Evolutionary conservation across 768 basidiomycete species (phyloP), one percentile per base, ranked within the genome.

Genomic region (Lentinus brumalis): DNA sequence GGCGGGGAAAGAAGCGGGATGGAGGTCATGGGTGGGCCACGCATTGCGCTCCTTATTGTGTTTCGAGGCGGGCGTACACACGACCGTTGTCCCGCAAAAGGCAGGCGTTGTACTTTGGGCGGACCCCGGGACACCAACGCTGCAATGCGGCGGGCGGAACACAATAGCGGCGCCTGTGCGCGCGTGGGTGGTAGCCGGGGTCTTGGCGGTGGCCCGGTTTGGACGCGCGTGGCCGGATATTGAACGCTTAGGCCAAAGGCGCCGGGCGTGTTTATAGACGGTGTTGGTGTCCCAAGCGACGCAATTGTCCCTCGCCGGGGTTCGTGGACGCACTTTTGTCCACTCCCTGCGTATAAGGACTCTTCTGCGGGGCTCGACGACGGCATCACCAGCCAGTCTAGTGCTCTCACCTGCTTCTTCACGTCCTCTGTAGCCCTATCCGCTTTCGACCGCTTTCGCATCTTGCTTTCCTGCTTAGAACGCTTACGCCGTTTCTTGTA

Each of bases 371-470:
- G 44, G 16, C 7, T 10, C 39, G 52, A 21, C 53, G 58, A 51
- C 50, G 52, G 50, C 63, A 67, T 39, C 69, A 67, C 66, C 64
- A 70, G 69, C 69, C 66, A 67, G 67, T 65, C 69, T 70, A 55
- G 64, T 66, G 69, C 60, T 62, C 68, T 31, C 61, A 53, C 41
- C 60, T 38, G 29, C 39, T 57, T 52, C 39, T 41, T 29, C 57
- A 26, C 55, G 41, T 57, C 59, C 55, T 57, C 66, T 64, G 66
- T 67, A 67, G 63, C 66, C 60, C 15, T 64, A 64, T 49, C 49
- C 58, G 29, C 35, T 32, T 58, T 57, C 62, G 60, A 44, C 41
- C 59, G 31, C 52, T 53, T 32, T 5, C 38, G 41, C 39, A 39
- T 18, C 29, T 51, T 21, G 42, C 47, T 2, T 26, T 9, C 35